Evolutionary conservation across 768 basidiomycete genomes (phyloP), one percentile per base, ranked within the genome.

Genomic region (Leucosporidium scottii): DNA sequence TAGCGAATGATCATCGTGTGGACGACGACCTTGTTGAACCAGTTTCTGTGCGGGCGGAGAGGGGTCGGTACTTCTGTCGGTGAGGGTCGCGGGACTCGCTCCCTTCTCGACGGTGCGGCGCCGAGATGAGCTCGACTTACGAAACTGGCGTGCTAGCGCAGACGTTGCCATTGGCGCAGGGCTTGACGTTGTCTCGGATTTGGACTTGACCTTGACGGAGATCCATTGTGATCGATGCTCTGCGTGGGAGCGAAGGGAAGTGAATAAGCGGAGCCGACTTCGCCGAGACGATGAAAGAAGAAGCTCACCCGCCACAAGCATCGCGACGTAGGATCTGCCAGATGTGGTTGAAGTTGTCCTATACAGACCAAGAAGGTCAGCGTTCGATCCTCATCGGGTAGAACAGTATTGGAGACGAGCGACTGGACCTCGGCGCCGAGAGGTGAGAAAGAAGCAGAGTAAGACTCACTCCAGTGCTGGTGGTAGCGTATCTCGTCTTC

Each of bases 271-370:
- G 23, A 3, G 7, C 53, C 20, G 5, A 27, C 1, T 4, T 34
- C 34, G 49, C 31, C 6, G 13, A 27, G 31, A 48, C 23, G 56
- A 27, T 17, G 28, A 31, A 59, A 0, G 56, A 49, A 48, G 13
- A 17, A 17, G 48, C 64, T 30, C 57, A 58, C 17, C 55, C 58
- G 49, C 39, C 65, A 31, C 65, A 66, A 9, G 27, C 23, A n/a
- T 51, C 58, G 0, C 66, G 39, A 28, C 47, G 47, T 28, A 68
- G 49, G 50, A 68, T 31, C 44, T 68, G 61, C 55, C 51, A 48
- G 28, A 55, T 48, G 56, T 65, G 62, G 54, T 48, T 44, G 47
- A 55, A 55, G 62, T 56, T 34, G 30, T 53, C 39, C 39, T 44
- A 17, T 44, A 44, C 2, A 13, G 3, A 44, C 7, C 15, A 2